phyloP scores from a whole-genome alignment of 305 asterid species.

The Andrographis paniculata region DNA sequence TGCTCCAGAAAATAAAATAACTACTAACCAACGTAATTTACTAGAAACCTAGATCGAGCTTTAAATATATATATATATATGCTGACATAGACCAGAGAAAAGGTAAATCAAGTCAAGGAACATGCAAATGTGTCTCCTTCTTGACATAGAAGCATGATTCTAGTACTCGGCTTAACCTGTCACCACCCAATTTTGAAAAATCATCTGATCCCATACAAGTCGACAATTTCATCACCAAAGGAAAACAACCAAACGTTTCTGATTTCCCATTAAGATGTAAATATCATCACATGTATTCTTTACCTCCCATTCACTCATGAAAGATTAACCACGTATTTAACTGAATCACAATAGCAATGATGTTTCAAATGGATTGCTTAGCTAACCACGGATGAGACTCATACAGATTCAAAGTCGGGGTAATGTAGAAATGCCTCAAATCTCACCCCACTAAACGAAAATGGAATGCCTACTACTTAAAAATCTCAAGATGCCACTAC shows the following conservation, averaged over 20 bases:
- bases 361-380: not conserved
- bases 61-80: no score
- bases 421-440: not conserved
- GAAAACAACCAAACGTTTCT: not conserved
- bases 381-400: not conserved
- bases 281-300: not conserved
- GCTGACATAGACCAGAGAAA: not conserved
- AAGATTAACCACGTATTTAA: not conserved
- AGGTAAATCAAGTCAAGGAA: not conserved
- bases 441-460: conserved; percentile 14
- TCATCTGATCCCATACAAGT: not conserved
- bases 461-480: conserved; percentile 2
- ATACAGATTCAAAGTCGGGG: not conserved
- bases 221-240: not conserved
- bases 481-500: conserved; percentile 14
- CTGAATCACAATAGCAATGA: not conserved
- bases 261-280: not conserved
- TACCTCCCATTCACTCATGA: not conserved
- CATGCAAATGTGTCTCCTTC: not conserved
- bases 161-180: not conserved
- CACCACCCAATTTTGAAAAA: no score
- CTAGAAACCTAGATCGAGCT: not conserved
- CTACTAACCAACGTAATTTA: not conserved
- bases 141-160: not conserved
- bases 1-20: no score